Evolutionary conservation across 2,329 filamentous ascomycete species (phyloP), one percentile per base, ranked within the genome.

Genomic region (Arthrobotrys megalospora): DNA sequence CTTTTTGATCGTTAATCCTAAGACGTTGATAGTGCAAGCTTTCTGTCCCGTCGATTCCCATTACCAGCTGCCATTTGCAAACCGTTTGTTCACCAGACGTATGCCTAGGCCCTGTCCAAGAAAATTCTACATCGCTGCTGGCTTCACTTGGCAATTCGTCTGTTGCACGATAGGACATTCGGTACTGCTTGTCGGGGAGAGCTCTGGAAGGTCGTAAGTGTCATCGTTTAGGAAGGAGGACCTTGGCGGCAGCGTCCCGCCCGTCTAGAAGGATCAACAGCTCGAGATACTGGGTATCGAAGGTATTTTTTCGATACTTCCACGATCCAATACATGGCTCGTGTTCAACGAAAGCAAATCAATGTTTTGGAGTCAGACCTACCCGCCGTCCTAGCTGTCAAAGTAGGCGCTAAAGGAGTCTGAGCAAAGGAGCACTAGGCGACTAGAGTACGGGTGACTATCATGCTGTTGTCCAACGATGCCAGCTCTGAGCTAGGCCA

Each of bases 21-120:
- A 67, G 70, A 34, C 7, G 70, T 53, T 58, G 21, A 55, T 55
- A 75, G 63, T 47, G 43, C 19, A 60, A 50, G 52, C 60, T 62
- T 60, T 60, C 60, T 16, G 38, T 70, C 32, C 50, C 43, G 48
- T 60, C 36, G 34, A 43, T 60, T 73, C 11, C 38, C 60, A 58
- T 73, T 58, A 48, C 43, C 52, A 78, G 67, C 67, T 78, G 28
- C 75, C 75, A 53, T 47, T 72, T 78, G 52, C 75, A 78, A 77
- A 50, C 62, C 47, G 70, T 62, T 76, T 70, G 67, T 58, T 53
- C 38, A 64, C 19, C 12, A 34, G 50, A 63, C 62, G 45, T 68
- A 67, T 72, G 62, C 53, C 67, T 78, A 68, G 60, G 28, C 63
- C 36, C 45, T 63, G 47, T 41, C 67, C 62, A 78, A 68, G 75